Conservation (phyloP, 2,329 filamentous ascomycete species). For the Alternaria ventricosa region DNA sequence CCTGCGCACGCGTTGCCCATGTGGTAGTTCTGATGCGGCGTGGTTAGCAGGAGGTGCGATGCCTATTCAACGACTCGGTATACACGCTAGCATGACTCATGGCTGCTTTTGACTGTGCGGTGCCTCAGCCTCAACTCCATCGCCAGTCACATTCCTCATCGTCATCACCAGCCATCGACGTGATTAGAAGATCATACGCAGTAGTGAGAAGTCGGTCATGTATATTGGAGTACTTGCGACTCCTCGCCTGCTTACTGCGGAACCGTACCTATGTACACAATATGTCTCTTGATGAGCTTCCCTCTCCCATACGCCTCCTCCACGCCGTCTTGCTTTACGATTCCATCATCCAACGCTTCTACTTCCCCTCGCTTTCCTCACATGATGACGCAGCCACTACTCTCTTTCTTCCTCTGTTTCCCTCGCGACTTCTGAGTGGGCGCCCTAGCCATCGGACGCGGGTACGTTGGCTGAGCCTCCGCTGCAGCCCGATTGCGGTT, state of each 20-base stretch:
- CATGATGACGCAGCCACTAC: background rate
- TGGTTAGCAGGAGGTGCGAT: background rate
- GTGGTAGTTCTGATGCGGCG: background rate
- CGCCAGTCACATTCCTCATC: background rate
- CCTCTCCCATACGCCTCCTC: background rate
- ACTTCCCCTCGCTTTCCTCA: background rate
- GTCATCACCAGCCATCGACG: background rate
- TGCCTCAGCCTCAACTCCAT: background rate
- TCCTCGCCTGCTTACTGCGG: background rate
- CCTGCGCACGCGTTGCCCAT: background rate
- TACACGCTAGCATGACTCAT: background rate
- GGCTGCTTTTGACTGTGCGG: background rate
- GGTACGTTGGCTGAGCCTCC: background rate
- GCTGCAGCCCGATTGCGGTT: accelerated
- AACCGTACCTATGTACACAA: background rate
- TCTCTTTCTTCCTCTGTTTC: background rate
- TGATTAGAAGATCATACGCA: background rate
- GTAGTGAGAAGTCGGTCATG: background rate
- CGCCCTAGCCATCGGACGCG: background rate
- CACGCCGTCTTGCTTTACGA: background rate
- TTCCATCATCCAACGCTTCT: background rate
- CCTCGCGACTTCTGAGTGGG: background rate
- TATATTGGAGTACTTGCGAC: background rate
- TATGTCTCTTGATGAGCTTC: background rate
- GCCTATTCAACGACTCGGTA: background rate